These are phyloP conservation scores for Neonectria neomacrospora DNA, from an alignment of 2,329 filamentous ascomycete genomes.

Conservation along the genomic window DNA sequence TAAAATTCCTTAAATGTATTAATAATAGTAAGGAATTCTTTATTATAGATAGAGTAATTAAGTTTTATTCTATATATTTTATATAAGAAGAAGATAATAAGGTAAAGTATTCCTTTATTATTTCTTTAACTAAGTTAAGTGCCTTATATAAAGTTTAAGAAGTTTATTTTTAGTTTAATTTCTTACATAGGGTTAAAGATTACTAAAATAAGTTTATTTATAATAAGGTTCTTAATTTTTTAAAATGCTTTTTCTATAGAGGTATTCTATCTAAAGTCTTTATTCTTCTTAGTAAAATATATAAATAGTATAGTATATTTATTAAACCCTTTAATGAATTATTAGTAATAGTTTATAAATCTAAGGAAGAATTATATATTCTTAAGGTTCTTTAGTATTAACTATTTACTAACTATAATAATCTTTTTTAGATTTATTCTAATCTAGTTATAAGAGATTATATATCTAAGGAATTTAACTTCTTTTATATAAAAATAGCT, in stretches of 20 bases:
- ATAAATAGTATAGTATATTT: no score
- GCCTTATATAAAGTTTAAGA: constrained; percentile 18
- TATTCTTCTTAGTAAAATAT: no score
- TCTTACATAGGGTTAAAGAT: constrained; percentile 18
- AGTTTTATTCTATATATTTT: constrained; percentile 36
- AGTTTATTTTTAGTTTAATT: not conserved
- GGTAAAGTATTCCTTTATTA: constrained; percentile 24
- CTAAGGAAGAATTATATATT: not conserved
- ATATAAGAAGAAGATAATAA: constrained; percentile 32
- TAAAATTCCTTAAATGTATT: constrained; percentile 40
- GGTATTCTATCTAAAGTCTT: no score
- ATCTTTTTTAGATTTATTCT: constrained; percentile 18
- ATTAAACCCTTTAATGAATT: not conserved
- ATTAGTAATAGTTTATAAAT: constrained; percentile 6
- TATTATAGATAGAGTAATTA: constrained; percentile 42
- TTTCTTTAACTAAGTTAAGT: constrained; percentile 19
- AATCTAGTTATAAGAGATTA: constrained; percentile 2
- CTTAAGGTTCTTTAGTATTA: no score
- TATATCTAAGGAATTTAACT: no score
- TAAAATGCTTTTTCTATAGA: no score
- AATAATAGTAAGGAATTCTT: constrained; percentile 41
- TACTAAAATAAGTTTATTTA: constrained; percentile 7
- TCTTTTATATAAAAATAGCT: no score
- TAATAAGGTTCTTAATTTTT: not conserved
- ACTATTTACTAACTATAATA: not conserved